Percentiles rank a stretch among this genome's conserved stretches.
These are phyloP conservation scores for Phytophthora fragariae DNA, from an alignment of 352 stramenopile species.

Conservation along the genomic window DNA sequence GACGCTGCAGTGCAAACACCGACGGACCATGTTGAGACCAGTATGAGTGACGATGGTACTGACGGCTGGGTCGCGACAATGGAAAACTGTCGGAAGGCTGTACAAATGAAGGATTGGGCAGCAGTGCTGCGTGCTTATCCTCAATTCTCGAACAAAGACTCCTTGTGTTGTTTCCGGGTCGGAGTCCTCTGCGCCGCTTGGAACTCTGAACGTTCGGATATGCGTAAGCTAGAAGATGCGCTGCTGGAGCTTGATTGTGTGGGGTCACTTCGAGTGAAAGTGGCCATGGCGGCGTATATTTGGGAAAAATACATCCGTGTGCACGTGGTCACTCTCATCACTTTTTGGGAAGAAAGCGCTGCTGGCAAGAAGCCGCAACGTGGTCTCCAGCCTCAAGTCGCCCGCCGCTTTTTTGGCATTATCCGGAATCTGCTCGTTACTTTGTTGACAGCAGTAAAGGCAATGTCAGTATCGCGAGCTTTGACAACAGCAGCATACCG, in stretches of 20 bases:
- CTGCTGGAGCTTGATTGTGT: conserved; percentile 70
- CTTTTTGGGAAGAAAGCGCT: conserved; percentile 85
- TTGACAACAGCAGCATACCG: background rate
- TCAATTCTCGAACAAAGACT: conserved; percentile 65
- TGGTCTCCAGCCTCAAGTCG: conserved; percentile 79
- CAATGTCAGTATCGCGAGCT: conserved; percentile 13
- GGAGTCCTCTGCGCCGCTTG: conserved; percentile 73
- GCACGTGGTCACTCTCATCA: conserved; percentile 82
- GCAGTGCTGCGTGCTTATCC: conserved; percentile 64
- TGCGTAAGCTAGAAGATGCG: conserved; percentile 85
- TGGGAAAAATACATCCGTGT: conserved; percentile 87
- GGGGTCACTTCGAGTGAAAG: conserved; percentile 44
- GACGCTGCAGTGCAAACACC: conserved; percentile 37
- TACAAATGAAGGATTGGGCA: conserved; percentile 75
- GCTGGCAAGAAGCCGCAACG: conserved; percentile 69
- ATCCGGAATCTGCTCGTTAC: conserved; percentile 69
- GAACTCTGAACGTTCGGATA: conserved; percentile 84
- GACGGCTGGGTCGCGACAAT: conserved; percentile 72
- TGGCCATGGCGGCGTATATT: conserved; percentile 74
- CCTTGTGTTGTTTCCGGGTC: conserved; percentile 75
- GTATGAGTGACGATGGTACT: conserved; percentile 25
- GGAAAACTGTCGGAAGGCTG: conserved; percentile 66
- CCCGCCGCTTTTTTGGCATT: conserved; percentile 80
- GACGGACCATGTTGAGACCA: conserved; percentile 18
- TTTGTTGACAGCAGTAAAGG: conserved; percentile 47